phyloP scores from a whole-genome alignment of 495 filamentous ascomycete species.

The Penicillium lividum region DNA sequence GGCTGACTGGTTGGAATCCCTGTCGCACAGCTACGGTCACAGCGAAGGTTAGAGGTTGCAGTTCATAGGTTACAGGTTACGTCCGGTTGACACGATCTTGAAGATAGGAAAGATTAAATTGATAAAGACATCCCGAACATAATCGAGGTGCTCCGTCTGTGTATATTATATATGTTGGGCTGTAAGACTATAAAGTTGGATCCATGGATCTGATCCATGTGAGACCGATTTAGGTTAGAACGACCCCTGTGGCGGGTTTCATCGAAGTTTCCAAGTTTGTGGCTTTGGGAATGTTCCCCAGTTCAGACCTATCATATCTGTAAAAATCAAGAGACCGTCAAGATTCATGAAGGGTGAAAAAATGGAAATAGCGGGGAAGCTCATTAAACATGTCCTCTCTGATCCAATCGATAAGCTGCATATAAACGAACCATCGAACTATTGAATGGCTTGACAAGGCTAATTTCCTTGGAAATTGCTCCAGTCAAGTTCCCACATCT shows the following conservation, averaged over 20 bases:
- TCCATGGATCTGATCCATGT: neutral
- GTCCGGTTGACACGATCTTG: too few species aligned
- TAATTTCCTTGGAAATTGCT: neutral
- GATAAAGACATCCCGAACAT: neutral
- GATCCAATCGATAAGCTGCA: constrained; percentile 2
- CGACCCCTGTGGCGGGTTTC: constrained; percentile 5
- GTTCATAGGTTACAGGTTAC: neutral
- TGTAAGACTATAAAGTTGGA: too few species aligned
- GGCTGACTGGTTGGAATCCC: neutral
- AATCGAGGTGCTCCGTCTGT: too few species aligned
- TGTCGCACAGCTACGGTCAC: neutral
- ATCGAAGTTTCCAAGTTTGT: neutral
- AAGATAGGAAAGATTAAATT: neutral
- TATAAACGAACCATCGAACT: neutral
- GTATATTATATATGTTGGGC: too few species aligned
- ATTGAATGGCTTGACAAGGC: neutral
- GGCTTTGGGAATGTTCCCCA: neutral
- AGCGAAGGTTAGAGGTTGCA: too few species aligned
- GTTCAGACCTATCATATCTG: neutral
- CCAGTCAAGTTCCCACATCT: neutral
- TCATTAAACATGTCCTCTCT: neutral
- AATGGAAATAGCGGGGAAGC: neutral
- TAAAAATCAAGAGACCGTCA: neutral
- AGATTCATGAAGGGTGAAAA: too few species aligned
- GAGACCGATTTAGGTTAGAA: constrained; percentile 1